Conservation (phyloP, 2,329 filamentous ascomycete genomes). For the Fusarium duplospermum region DNA sequence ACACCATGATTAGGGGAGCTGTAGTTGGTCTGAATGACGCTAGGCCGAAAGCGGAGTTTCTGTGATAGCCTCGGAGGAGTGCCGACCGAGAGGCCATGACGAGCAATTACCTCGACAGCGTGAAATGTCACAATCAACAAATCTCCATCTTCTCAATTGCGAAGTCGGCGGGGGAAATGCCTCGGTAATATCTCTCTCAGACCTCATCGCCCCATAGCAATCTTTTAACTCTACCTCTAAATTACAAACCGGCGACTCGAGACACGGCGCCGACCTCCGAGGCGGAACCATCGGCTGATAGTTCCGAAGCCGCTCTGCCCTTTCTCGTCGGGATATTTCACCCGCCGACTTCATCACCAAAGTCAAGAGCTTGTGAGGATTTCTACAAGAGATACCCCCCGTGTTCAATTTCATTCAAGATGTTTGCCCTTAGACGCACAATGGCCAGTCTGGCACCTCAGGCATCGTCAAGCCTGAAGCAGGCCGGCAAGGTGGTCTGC, state of each 20-base stretch:
- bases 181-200: neutral
- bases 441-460: slow-evolving; percentile 55
- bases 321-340: slow-evolving; percentile 1
- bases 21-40: neutral
- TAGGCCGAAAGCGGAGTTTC: neutral
- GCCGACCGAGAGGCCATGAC: neutral
- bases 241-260: slow-evolving; percentile 11
- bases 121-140: neutral
- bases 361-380: neutral
- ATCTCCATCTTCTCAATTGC: neutral
- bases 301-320: slow-evolving; percentile 33
- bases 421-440: slow-evolving; percentile 53
- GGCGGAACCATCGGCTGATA: slow-evolving; percentile 38
- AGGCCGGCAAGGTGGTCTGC: slow-evolving; percentile 83
- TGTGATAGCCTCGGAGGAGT: neutral
- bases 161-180: slow-evolving; percentile 16
- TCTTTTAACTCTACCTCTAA: neutral
- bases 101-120: neutral
- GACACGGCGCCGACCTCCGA: slow-evolving; percentile 38
- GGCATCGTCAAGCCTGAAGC: slow-evolving; percentile 58
- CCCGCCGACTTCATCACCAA: neutral
- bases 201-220: neutral
- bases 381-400: neutral
- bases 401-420: slow-evolving; percentile 30
- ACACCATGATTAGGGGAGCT: neutral